These are phyloP conservation scores for Fusarium sp. DNA, from an alignment of 2,329 filamentous ascomycete genomes.

Conservation along the genomic window DNA sequence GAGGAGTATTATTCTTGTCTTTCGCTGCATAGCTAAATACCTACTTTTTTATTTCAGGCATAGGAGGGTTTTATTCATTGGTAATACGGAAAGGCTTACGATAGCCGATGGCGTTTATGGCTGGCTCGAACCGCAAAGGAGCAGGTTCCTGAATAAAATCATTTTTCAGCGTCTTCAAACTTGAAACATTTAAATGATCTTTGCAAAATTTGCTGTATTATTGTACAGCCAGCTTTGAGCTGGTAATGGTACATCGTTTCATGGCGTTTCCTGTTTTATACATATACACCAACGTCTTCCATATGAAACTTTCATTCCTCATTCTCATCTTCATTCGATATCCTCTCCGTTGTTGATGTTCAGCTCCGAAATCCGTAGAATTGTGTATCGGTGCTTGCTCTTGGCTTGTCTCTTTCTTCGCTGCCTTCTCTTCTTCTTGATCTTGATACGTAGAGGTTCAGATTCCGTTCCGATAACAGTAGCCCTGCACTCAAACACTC, in stretches of 20 bases:
- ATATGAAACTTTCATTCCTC: constrained; percentile 20
- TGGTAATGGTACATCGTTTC: constrained; percentile 46
- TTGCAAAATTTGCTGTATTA: constrained; percentile 41
- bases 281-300: constrained; percentile 32
- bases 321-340: constrained; percentile 47
- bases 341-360: constrained; percentile 66
- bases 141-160: constrained; percentile 36
- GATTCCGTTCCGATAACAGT: constrained; percentile 86
- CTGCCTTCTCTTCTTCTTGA: constrained; percentile 85
- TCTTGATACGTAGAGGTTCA: constrained; percentile 79
- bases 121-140: constrained; percentile 17
- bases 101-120: constrained; percentile 37
- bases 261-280: constrained; percentile 43
- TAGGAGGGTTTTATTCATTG: constrained; percentile 19
- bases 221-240: constrained; percentile 48
- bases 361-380: constrained; percentile 85
- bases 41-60: constrained; percentile 38
- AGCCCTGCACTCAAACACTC: constrained; percentile 86
- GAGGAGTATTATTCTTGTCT: constrained; percentile 47
- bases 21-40: constrained; percentile 40
- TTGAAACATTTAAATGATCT: constrained; percentile 6
- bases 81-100: constrained; percentile 31
- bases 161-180: constrained; percentile 34
- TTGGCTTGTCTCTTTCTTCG: constrained; percentile 78
- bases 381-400: constrained; percentile 92